Conservation (phyloP, 129 eudicot genomes). For the Heracleum sosnowskyi region DNA sequence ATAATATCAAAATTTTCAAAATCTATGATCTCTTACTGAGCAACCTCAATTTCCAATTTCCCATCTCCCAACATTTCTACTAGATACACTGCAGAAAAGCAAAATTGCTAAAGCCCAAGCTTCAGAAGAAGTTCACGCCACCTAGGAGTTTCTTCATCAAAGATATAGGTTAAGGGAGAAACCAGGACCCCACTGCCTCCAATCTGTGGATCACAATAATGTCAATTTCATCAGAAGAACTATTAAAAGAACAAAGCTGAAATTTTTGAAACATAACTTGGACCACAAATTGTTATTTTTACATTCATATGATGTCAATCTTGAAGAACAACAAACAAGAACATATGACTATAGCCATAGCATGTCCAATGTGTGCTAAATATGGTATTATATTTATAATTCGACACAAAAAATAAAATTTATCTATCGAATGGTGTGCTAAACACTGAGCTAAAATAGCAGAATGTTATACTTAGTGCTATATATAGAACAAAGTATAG, state of each 20-base stretch:
- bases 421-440: too few species aligned
- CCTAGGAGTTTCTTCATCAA: constrained; percentile 89
- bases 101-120: constrained; percentile 40
- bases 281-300: background rate
- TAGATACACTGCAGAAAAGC: background rate
- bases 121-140: constrained; percentile 71
- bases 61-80: background rate
- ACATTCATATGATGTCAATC: background rate
- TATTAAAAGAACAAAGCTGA: background rate
- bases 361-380: too few species aligned
- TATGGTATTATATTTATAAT: too few species aligned
- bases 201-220: constrained; percentile 38
- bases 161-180: constrained; percentile 85
- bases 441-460: too few species aligned
- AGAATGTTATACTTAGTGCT: too few species aligned
- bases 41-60: background rate
- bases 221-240: background rate
- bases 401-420: too few species aligned
- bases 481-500: too few species aligned
- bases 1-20: background rate
- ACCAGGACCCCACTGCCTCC: constrained; percentile 92
- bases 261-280: background rate
- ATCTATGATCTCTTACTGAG: background rate
- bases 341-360: too few species aligned
- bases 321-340: background rate